Percentiles rank a stretch among this genome's conserved stretches.
phyloP scores from a whole-genome alignment of 768 basidiomycete genomes.

The Suillus americanus region DNA sequence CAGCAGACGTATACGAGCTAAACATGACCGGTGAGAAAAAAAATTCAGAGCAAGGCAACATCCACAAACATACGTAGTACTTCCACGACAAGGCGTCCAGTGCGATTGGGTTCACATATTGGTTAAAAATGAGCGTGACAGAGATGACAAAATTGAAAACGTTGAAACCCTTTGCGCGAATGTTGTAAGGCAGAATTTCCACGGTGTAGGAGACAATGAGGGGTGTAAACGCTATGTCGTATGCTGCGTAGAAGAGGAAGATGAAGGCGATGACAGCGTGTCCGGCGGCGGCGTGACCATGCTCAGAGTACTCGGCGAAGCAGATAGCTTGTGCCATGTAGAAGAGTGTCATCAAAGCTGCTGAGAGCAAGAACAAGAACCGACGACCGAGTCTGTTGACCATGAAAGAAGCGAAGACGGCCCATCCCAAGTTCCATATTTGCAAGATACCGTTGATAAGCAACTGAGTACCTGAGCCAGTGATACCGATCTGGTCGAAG shows the following conservation, averaged over 20 bases:
- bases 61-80: constrained; percentile 55
- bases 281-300: constrained; percentile 42
- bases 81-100: constrained; percentile 66
- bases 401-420: constrained; percentile 53
- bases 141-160: constrained; percentile 81
- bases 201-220: constrained; percentile 86
- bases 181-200: constrained; percentile 80
- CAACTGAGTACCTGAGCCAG: constrained; percentile 58
- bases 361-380: constrained; percentile 64
- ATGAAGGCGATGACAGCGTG: constrained; percentile 81
- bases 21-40: background rate
- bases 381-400: constrained; percentile 71
- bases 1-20: constrained; percentile 71
- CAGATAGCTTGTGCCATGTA: constrained; percentile 70
- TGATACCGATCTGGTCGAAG: constrained; percentile 67
- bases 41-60: background rate
- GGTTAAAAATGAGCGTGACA: constrained; percentile 82
- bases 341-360: constrained; percentile 59
- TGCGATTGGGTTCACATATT: constrained; percentile 84
- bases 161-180: constrained; percentile 87
- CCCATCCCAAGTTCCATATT: constrained; percentile 76
- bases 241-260: constrained; percentile 78
- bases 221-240: constrained; percentile 84
- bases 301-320: constrained; percentile 54
- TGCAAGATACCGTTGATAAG: constrained; percentile 86